Evolutionary conservation across 148 eudicot genomes (phyloP).

Genomic region (Amaranthus hypochondriacus): DNA sequence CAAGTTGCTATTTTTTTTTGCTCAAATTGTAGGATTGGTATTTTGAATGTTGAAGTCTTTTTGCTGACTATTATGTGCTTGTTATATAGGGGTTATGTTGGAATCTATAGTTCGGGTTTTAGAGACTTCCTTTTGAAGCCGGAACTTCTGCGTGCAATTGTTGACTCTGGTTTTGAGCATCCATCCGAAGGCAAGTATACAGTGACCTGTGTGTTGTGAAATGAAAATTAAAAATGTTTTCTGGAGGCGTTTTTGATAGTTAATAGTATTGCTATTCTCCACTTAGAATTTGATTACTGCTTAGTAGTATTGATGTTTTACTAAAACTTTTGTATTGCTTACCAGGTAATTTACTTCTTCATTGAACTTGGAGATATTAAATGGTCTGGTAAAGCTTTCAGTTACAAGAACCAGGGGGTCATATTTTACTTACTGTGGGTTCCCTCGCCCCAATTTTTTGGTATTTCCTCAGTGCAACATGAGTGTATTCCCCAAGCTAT

Average conservation of each 20-base stretch:
- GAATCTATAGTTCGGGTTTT: constrained; percentile 68
- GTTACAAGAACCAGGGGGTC: constrained; percentile 44
- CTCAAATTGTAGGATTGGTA: neutral
- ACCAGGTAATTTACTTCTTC: constrained; percentile 54
- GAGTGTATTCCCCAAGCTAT: constrained; percentile 83
- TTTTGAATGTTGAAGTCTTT: neutral
- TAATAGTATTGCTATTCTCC: neutral
- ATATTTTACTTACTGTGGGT: constrained; percentile 47
- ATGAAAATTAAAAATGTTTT: neutral
- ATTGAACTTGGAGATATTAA: constrained; percentile 40
- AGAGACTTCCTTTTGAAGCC: constrained; percentile 68
- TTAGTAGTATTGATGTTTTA: neutral
- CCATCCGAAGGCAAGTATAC: constrained; percentile 60
- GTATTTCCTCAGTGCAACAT: constrained; percentile 70
- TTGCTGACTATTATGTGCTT: constrained; percentile 1
- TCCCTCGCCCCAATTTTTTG: constrained; percentile 54
- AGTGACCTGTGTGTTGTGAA: neutral
- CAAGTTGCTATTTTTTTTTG: neutral
- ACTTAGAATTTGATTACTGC: neutral
- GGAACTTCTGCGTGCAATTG: constrained; percentile 64
- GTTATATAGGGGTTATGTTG: constrained; percentile 50
- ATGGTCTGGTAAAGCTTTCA: constrained; percentile 54
- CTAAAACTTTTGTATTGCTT: constrained; percentile 3
- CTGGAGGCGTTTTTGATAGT: neutral
- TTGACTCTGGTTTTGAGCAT: constrained; percentile 67